Conservation (phyloP, 139 green algal genomes). For the Picochlorum costavermella region DNA sequence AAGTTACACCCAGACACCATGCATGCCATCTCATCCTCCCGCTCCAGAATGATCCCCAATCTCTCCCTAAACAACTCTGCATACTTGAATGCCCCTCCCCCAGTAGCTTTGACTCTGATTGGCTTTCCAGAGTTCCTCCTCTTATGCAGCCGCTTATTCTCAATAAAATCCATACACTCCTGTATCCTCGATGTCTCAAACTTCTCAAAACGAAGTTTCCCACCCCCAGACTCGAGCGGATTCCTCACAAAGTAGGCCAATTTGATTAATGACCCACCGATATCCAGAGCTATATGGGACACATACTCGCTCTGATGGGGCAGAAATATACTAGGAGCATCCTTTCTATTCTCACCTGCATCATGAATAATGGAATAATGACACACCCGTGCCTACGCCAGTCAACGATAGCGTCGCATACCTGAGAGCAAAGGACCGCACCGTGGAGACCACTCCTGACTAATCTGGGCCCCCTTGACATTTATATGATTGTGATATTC, state of each 20-base stretch:
- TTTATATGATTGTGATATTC: slow-evolving; percentile 7
- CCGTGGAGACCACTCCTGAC: slow-evolving; percentile 11
- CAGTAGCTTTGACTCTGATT: slow-evolving; percentile 56
- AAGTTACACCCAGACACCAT: slow-evolving; percentile 90
- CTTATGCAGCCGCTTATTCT: slow-evolving; percentile 82
- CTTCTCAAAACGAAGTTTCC: slow-evolving; percentile 96
- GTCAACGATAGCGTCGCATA: not conserved
- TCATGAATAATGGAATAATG: too few species aligned
- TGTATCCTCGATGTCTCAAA: slow-evolving; percentile 88
- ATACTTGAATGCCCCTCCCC: slow-evolving; percentile 82
- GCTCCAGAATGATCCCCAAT: slow-evolving; percentile 84
- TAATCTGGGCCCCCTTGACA: slow-evolving; percentile 22
- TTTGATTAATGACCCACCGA: slow-evolving; percentile 94
- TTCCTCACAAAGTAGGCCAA: slow-evolving; percentile 91
- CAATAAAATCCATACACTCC: slow-evolving; percentile 89
- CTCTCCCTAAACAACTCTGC: slow-evolving; percentile 73
- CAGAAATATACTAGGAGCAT: slow-evolving; percentile 79
- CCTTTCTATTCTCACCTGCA: slow-evolving; percentile 4
- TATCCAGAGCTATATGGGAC: slow-evolving; percentile 87
- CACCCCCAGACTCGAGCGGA: slow-evolving; percentile 9
- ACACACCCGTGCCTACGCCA: not conserved
- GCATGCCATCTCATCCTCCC: slow-evolving; percentile 92
- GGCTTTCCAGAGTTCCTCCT: slow-evolving; percentile 19
- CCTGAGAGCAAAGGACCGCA: not conserved
- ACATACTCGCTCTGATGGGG: slow-evolving; percentile 87